Conservation (phyloP, 768 basidiomycete genomes). For the Boletus reticulatus region DNA sequence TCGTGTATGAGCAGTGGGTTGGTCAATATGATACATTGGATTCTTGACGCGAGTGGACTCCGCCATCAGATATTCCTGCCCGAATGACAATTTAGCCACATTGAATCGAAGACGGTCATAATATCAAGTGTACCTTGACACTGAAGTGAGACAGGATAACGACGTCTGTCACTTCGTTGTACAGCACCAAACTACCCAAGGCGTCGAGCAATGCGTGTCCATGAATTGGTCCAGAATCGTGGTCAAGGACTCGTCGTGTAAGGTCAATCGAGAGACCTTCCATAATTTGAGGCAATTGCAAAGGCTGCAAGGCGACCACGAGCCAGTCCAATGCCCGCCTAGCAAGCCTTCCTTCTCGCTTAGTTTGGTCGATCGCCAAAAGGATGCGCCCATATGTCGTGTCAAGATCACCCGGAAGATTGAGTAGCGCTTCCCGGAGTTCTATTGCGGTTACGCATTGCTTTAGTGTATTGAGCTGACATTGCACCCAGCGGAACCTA, state of each 20-base stretch:
- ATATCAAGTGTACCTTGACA: too few relatives aligned
- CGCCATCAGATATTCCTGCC: not conserved
- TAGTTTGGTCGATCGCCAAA: not conserved
- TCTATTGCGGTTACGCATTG: slow-evolving; percentile 2
- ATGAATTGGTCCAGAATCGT: not conserved
- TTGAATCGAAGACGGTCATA: too few relatives aligned
- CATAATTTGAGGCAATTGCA: slow-evolving; percentile 3
- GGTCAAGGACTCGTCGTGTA: not conserved
- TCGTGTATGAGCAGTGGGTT: not conserved
- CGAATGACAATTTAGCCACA: not conserved
- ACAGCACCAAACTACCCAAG: not conserved
- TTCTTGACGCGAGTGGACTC: not conserved
- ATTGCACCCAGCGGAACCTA: slow-evolving; percentile 17
- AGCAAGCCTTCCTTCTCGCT: not conserved
- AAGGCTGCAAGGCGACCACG: not conserved
- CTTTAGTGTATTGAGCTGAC: slow-evolving; percentile 9
- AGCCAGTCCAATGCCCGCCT: slow-evolving; percentile 6
- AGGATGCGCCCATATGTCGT: slow-evolving; percentile 8
- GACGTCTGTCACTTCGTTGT: not conserved
- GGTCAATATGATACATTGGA: not conserved
- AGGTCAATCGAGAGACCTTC: slow-evolving; percentile 4
- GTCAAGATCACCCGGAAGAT: slow-evolving; percentile 8
- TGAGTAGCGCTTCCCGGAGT: not conserved
- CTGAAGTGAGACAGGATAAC: too few relatives aligned
- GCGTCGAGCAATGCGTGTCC: not conserved